Conservation (phyloP, 208 protist species). For the Leishmania guyanensis region DNA sequence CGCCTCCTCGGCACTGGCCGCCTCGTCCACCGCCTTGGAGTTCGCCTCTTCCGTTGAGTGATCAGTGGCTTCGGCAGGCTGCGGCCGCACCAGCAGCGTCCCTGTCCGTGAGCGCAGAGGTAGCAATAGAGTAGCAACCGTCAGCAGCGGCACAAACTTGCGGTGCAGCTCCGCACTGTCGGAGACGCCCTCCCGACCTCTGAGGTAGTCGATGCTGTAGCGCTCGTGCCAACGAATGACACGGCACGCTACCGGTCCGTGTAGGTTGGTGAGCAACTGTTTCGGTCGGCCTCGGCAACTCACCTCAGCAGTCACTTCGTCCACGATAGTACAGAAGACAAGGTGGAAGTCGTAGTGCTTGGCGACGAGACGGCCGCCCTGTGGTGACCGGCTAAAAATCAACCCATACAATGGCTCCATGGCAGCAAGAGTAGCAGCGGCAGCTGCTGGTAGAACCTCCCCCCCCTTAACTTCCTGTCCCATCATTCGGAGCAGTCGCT, state of each 20-base stretch:
- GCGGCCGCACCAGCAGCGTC: conserved; percentile 2
- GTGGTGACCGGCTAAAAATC: conserved; percentile 42
- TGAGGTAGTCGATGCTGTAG: conserved; percentile 68
- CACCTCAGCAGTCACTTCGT: conserved; percentile 33
- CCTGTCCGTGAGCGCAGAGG: conserved; percentile 39
- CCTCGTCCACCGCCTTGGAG: background rate
- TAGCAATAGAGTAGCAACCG: conserved; percentile 66
- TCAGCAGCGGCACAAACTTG: conserved; percentile 72
- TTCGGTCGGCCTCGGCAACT: conserved; percentile 22
- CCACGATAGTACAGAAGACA: conserved; percentile 39
- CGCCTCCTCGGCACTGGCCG: background rate
- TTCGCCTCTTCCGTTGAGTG: background rate
- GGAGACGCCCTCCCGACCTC: conserved; percentile 44
- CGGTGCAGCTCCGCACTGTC: conserved; percentile 39
- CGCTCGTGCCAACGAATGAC: conserved; percentile 51
- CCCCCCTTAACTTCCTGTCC: background rate
- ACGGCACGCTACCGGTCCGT: conserved; percentile 59
- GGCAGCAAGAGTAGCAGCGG: background rate
- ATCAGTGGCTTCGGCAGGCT: background rate
- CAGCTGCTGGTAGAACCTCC: background rate
- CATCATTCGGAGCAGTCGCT: conserved; percentile 3
- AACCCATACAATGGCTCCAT: conserved; percentile 30
- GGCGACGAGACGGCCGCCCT: conserved; percentile 50
- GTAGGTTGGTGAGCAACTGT: conserved; percentile 51
- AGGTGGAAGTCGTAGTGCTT: conserved; percentile 40